Conservation (phyloP, 306 rosid species). For the Gastrolobium villosum region DNA sequence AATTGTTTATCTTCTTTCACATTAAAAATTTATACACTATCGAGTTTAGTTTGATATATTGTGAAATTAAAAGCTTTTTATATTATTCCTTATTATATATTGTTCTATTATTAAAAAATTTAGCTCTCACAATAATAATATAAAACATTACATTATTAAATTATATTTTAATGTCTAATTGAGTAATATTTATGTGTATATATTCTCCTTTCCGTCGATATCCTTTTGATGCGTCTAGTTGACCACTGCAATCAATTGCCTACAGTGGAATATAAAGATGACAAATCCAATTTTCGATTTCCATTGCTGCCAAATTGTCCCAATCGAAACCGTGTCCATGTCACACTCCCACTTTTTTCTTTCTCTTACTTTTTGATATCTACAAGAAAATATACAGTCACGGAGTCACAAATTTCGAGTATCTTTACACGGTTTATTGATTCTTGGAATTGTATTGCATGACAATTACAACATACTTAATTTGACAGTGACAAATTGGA, state of each 20-base stretch:
- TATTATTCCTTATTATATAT: too few species aligned
- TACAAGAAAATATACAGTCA: neutral
- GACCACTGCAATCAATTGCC: neutral
- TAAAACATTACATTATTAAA: too few species aligned
- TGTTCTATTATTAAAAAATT: too few species aligned
- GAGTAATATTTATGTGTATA: neutral
- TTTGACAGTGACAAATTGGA: neutral
- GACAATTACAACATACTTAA: neutral
- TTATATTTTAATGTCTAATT: too few species aligned
- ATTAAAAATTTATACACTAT: too few species aligned
- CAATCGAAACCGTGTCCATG: neutral
- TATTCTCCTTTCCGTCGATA: neutral
- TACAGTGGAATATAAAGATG: neutral
- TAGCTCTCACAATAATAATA: too few species aligned
- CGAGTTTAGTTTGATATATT: too few species aligned
- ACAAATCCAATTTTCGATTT: neutral
- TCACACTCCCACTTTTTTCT: neutral
- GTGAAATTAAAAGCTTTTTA: too few species aligned
- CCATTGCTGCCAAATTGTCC: neutral
- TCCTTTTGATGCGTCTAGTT: neutral
- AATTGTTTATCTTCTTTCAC: too few species aligned
- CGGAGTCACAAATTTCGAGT: neutral
- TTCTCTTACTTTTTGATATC: neutral
- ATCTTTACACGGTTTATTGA: neutral
- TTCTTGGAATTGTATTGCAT: neutral